Base-by-base conservation (phyloP, 371 early-diverging fungal genomes). In the Saksenaea oblongispora region DNA sequence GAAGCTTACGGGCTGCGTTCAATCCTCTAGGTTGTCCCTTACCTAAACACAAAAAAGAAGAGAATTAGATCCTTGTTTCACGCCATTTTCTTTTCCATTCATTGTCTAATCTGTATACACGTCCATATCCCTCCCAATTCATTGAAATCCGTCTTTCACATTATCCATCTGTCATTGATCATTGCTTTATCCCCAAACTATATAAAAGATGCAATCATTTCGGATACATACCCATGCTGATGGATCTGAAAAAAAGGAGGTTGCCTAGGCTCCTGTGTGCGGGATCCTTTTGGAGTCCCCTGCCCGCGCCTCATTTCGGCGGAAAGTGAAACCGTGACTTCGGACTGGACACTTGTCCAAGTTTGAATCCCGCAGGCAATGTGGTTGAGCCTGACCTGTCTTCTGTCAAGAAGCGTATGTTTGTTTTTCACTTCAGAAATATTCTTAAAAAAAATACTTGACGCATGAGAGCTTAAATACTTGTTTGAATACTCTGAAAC, bases 1-100 rank as follows among this genome's bases (percentile, higher is more conserved):
- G 97, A 71, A 99, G 89, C 87, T 98, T 97, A 84, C 98, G 97
- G 71, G 99, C 99, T 75, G 97, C 95, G 88, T 97, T 92, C 78
- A 99, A 91, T 89, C 99, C 99, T 87, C 93, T 90, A 73, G 97
- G 96, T 85, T 96, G 93, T 84, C 95, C 91, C 81, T 91, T 91
- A 87, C 91, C 91, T 91, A n/a, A n/a, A n/a, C n/a, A 82, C 26
- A 28, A 3, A 5, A 24, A 22, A 42, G n/a, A 41, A 47, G 39
- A 47, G 14, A 39, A 39, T 39, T 39, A 39, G 39, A 2, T 14
- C 39, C 2, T 14, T 39, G 39, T 39, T 39, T n/a, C 11, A 3
- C 10, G 39, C n/a, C 39, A 39, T n/a, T 39, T 39, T 39, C 10
- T 39, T 39, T 39, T 39, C 5, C 39, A 39, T 39, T 11, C 39